Base-by-base conservation (phyloP, 805 yeast genomes). In the Saturnispora saitoi region DNA sequence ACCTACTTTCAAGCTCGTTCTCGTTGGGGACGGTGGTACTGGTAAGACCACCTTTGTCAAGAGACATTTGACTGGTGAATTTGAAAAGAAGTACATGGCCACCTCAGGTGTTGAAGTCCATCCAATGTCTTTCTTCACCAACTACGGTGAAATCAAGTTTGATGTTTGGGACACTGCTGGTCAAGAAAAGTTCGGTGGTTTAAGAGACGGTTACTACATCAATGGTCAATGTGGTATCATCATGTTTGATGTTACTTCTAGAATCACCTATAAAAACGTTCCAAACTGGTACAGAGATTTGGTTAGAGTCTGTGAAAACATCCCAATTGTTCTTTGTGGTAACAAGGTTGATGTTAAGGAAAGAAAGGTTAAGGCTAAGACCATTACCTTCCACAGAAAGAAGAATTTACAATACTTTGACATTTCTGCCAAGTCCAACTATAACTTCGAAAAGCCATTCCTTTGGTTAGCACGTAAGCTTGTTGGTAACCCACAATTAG, bases 121-220 rank as follows among this genome's bases (percentile, higher is more conserved):
- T 71, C 99, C 99, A 60, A 81, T 93, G 71, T 88, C 93, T 42
- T 93, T 93, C 83, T 87, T 81, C 84, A 93, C 99, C 70, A 91
- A 91, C 78, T 93, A 75, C 67, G 99, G 99, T 75, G 96, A 91
- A 75, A 88, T 93, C 75, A 91, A 87, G 72, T 93, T 93, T 73
- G 97, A 93, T 70, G 97, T 93, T 64, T 93, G 99, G 99, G 99
- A 93, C 73, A 93, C 99, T 49, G 99, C 99, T 51, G 99, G 99
- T 57, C 99, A 93, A 78, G 99, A 93, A 76, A 93, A 93, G 76
- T 93, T 93, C 62, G 99, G 99, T 73, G 99, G 99, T 63, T 79
- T 93, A 67, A 90, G 99, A 80, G 99, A 93, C 68, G 99, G 99
- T 69, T 93, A 93, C 78, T 93, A 93, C 76, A 93, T 93, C 71